Conservation (phyloP, 208 protist genomes). For the Leishmania martiniquensis region DNA sequence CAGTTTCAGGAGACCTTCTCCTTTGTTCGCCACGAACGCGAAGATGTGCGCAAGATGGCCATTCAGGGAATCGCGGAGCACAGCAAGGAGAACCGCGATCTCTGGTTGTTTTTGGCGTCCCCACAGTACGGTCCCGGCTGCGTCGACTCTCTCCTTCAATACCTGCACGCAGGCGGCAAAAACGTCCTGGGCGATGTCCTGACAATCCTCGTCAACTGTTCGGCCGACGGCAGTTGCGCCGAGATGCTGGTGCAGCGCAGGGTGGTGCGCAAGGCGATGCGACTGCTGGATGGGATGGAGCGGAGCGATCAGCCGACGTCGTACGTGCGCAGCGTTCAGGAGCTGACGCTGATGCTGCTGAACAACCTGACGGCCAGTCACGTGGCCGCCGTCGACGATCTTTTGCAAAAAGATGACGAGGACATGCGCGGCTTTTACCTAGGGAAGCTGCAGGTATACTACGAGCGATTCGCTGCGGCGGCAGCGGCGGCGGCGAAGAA, state of each 20-base stretch:
- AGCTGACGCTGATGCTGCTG: conserved; percentile 87
- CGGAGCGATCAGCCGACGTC: conserved; percentile 33
- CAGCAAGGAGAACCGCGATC: conserved; percentile 74
- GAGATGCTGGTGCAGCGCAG: conserved; percentile 72
- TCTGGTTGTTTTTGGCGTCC: conserved; percentile 57
- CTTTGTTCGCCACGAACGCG: conserved; percentile 66
- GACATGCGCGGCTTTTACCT: conserved; percentile 86
- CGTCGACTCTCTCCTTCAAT: conserved; percentile 68
- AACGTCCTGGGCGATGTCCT: conserved; percentile 72
- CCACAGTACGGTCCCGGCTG: conserved; percentile 37
- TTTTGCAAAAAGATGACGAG: conserved; percentile 80
- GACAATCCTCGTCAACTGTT: conserved; percentile 84
- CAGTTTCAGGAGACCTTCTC: conserved; percentile 70
- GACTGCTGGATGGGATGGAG: conserved; percentile 73
- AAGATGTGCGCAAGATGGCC: conserved; percentile 88
- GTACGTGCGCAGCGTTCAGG: conserved; percentile 54
- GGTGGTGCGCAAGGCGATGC: conserved; percentile 79
- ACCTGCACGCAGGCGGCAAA: conserved; percentile 50
- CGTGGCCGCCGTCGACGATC: conserved; percentile 69
- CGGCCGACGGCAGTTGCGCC: conserved; percentile 64
- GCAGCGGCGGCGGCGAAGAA: conserved; percentile 17
- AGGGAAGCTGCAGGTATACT: conserved; percentile 68
- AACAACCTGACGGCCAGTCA: conserved; percentile 86
- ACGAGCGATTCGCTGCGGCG: conserved; percentile 34
- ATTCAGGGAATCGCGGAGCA: conserved; percentile 72